Evolutionary conservation across 2,329 filamentous ascomycete genomes (phyloP), one percentile per base, ranked within the genome.

Genomic region (Chaetomium olivaceum): DNA sequence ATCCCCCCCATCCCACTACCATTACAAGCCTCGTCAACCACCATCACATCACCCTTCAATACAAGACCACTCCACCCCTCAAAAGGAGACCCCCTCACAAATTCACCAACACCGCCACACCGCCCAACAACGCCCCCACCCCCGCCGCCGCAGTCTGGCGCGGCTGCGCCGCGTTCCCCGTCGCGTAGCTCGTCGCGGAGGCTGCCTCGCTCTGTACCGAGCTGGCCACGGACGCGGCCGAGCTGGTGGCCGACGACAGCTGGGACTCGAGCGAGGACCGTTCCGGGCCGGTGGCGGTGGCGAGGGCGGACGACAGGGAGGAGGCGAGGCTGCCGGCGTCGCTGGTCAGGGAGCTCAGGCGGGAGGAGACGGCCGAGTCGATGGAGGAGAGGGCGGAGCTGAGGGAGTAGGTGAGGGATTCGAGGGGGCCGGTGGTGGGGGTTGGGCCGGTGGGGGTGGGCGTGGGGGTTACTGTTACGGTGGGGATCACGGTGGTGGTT

Each of bases 61-160:
- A 19, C 19, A 4, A n/a, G 6, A 50, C 23, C n/a, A 23, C 4
- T 11, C 25, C 48, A 27, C 23, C 27, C 25, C 3, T 12, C 19
- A 59, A n/a, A 3, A n/a, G 7, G 11, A 50, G 3, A 19, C 11
- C 6, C 12, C 7, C 2, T 66, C 21, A 66, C 33, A 62, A 9
- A 33, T 63, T 57, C 4, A 39, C 64, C 50, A 59, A 21, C 27
- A 59, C 64, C 59, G 80, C 82, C 3, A 79, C 80, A 70, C 81
- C 82, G 27, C 81, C 82, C 58, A 83, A 73, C 65, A 83, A 75
- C 27, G 80, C 81, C 36, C 81, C 81, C 56, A 83, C 73, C 23
- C 78, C 81, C 51, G 82, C 69, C 31, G 7, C 50, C 50, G 77
- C 80, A 31, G 76, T 81, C 19, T 80, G 82, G 67, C 76, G 77